These are phyloP conservation scores for Coniosporium tulheliwenetii DNA, from an alignment of 2,329 filamentous ascomycete genomes.

Conservation along the genomic window DNA sequence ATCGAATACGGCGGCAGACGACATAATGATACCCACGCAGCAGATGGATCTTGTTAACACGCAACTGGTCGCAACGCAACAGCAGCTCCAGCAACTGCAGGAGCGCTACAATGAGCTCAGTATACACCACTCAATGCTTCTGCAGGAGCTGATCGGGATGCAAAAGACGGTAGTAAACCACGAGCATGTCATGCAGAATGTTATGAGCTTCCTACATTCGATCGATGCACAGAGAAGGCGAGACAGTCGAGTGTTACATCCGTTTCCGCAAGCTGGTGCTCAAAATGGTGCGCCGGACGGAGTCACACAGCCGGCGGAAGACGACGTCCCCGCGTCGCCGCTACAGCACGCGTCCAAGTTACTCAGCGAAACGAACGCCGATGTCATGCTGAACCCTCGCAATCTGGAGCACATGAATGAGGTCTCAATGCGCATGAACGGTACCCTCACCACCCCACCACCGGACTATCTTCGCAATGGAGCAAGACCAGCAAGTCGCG, in stretches of 20 bases:
- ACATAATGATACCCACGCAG: constrained; percentile 57
- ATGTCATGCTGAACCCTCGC: constrained; percentile 47
- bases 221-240: constrained; percentile 49
- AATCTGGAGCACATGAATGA: constrained; percentile 51
- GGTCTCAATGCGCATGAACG: constrained; percentile 37
- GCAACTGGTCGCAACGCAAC: constrained; percentile 76
- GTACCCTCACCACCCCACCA: constrained; percentile 40
- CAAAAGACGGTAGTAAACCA: constrained; percentile 59
- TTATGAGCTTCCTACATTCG: constrained; percentile 52
- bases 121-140: constrained; percentile 47
- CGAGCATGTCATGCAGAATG: constrained; percentile 54
- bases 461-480: constrained; percentile 35
- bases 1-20: constrained; percentile 45
- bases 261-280: constrained; percentile 11
- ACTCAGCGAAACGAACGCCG: constrained; percentile 47
- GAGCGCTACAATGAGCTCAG: constrained; percentile 70
- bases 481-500: constrained; percentile 27
- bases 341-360: constrained; percentile 53
- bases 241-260: constrained; percentile 37
- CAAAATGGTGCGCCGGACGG: constrained; percentile 10
- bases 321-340: constrained; percentile 51
- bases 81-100: constrained; percentile 78
- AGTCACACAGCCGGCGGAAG: constrained; percentile 25
- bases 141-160: constrained; percentile 47
- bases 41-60: constrained; percentile 82